Conservation (phyloP, 495 filamentous ascomycete species). For the Lepidopterella palustris region DNA sequence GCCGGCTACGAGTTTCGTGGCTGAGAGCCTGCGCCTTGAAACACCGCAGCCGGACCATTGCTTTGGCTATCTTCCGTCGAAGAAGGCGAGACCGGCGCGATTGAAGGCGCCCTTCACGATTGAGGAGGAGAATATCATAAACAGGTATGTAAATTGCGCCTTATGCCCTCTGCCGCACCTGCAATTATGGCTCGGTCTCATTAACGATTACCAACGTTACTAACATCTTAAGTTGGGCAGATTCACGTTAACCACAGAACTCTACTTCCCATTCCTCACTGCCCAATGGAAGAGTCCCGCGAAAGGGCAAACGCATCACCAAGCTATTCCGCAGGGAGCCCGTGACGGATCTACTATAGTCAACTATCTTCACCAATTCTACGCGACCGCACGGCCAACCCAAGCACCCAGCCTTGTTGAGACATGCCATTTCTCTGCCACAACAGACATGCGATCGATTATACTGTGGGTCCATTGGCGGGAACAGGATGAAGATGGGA, state of each 20-base stretch:
- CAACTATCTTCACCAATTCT: slow-evolving; percentile 15
- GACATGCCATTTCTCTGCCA: slow-evolving; percentile 14
- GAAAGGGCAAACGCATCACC: slow-evolving; percentile 4
- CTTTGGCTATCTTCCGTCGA: slow-evolving; percentile 11
- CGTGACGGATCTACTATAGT: slow-evolving; percentile 11
- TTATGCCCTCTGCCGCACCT: slow-evolving; percentile 7
- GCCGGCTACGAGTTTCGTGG: slow-evolving; percentile 10
- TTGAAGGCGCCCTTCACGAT: slow-evolving; percentile 11
- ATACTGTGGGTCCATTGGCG: slow-evolving; percentile 11
- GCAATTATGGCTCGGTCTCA: background rate
- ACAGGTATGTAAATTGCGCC: slow-evolving; percentile 7
- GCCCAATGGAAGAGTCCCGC: slow-evolving; percentile 7
- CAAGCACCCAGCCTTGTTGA: slow-evolving; percentile 7
- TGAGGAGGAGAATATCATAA: slow-evolving; percentile 11
- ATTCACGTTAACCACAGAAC: slow-evolving; percentile 14
- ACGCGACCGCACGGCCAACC: background rate
- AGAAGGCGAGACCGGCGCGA: slow-evolving; percentile 7
- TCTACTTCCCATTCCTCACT: slow-evolving; percentile 9
- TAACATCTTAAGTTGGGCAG: slow-evolving; percentile 10
- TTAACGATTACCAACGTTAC: slow-evolving; percentile 7
- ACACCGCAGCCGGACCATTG: slow-evolving; percentile 8
- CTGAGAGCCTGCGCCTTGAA: slow-evolving; percentile 8
- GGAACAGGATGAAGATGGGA: slow-evolving; percentile 9
- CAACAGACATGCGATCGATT: slow-evolving; percentile 8
- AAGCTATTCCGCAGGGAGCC: slow-evolving; percentile 6